A percentile compares a stretch with the other conserved stretches of the same genome.
Conservation (phyloP, 768 basidiomycete genomes). For the Termitomyces sp. region DNA sequence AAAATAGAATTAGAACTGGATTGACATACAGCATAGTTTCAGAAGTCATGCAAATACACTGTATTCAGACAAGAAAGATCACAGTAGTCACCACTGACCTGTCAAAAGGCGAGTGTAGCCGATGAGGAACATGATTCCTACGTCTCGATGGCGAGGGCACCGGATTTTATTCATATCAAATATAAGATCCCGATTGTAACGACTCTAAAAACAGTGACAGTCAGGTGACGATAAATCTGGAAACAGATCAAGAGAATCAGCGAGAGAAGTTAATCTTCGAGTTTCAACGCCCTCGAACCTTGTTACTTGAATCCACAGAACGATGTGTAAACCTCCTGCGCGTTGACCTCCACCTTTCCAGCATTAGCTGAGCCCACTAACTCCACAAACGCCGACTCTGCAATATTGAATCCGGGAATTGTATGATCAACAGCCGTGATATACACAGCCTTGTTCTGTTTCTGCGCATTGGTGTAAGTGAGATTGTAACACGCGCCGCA, state of each 20-base stretch:
- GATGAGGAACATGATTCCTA: background rate
- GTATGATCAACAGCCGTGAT: slow-evolving; percentile 44
- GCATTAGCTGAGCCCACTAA: slow-evolving; percentile 17
- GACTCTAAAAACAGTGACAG: background rate
- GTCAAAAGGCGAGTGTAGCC: no score
- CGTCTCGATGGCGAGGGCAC: no score
- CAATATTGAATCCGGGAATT: slow-evolving; percentile 18
- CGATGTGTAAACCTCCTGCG: slow-evolving; percentile 1
- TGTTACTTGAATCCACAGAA: slow-evolving; percentile 14
- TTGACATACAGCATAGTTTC: no score
- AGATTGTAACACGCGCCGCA: slow-evolving; percentile 56
- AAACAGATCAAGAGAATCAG: background rate
- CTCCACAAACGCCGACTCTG: slow-evolving; percentile 25
- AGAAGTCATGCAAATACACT: no score
- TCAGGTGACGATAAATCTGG: background rate
- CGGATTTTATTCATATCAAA: background rate
- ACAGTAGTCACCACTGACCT: no score
- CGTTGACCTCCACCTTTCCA: slow-evolving; percentile 10
- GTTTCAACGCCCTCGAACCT: background rate
- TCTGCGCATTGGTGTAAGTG: slow-evolving; percentile 29
- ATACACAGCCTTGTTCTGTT: slow-evolving; percentile 27
- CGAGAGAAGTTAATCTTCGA: background rate
- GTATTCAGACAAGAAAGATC: no score
- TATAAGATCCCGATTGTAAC: no score
- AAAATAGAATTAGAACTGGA: no score